These are phyloP conservation scores for Lycium ferocissimum DNA, from an alignment of 257 asterid genomes.

Conservation along the genomic window DNA sequence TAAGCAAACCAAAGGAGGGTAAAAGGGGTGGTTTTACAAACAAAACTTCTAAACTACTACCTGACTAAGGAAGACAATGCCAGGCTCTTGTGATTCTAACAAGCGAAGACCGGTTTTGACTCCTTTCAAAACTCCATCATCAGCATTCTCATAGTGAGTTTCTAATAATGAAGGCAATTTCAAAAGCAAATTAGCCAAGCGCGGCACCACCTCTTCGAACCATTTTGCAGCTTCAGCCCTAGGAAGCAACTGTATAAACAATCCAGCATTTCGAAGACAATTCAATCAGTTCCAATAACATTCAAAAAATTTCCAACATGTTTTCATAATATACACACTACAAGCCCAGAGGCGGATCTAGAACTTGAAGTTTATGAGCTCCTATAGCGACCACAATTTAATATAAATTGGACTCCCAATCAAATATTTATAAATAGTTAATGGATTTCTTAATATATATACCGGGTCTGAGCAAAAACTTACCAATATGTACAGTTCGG, in stretches of 20 bases:
- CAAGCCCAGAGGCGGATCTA: too few species aligned
- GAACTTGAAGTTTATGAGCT: too few species aligned
- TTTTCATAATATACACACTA: neutral
- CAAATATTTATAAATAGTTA: too few species aligned
- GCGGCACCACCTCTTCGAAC: constrained; percentile 73
- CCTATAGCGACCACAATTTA: too few species aligned
- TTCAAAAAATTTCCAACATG: neutral
- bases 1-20: neutral
- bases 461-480: too few species aligned
- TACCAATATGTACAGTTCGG: too few species aligned
- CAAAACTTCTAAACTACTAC: constrained; percentile 43
- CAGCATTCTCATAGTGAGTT: constrained; percentile 63
- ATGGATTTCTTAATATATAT: too few species aligned
- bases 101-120: constrained; percentile 63
- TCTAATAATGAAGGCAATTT: constrained; percentile 75
- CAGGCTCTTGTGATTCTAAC: constrained; percentile 71
- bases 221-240: constrained; percentile 65
- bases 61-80: constrained; percentile 78
- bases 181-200: constrained; percentile 68
- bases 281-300: neutral
- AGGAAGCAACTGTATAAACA: constrained; percentile 59
- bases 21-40: neutral
- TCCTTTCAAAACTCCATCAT: constrained; percentile 39
- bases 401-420: too few species aligned
- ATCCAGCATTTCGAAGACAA: constrained; percentile 21